Evolutionary conservation across 257 asterid species (phyloP), one percentile per base, ranked within the genome.

Genomic region (Salvia splendens): DNA sequence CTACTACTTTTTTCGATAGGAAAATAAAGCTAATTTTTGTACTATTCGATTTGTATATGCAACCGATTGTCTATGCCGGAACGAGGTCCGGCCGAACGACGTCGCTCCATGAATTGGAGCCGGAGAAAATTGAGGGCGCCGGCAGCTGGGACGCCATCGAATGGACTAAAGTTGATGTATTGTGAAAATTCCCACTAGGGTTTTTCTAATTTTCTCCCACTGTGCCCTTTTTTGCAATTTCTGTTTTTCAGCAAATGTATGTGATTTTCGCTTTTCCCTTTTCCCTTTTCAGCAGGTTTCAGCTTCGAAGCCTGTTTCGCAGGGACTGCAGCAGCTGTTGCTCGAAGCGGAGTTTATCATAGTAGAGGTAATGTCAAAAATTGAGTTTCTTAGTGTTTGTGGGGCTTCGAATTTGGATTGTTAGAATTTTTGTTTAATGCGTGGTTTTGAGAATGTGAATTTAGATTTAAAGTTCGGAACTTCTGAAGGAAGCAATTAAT

Each of bases 121-220:
- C 92, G 12, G 96, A 89, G 67, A 84, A 74, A 73, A 75, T 91
- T 68, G 96, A 92, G 70, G 94, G 92, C 69, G 78, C 92, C 60
- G 89, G 96, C 67, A 82, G 92, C 64, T 89, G 95, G 96, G 97
- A 89, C 70, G 91, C 97, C 78, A 71, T 92, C 62, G 97, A 92
- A 81, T 92, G 98, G 98, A 89, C 96, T 74, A 89, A 91, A 79
- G 84, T 88, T 71, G 95, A 88, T 56, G 95, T 88, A 50, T 59
- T 20, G n/a, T 20, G 24, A 20, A 20, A 20, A 20, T 20, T 20
- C 24, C 24, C 24, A 1, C 24, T 20, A 20, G 24, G 24, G 24
- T 20, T 20, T 20, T 42, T 5, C 52, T 5, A 16, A 47, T 47
- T 46, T 5, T 35, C 1, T 20, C 43, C 12, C 57, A 42, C 28